phyloP scores from a whole-genome alignment of 768 basidiomycete species.

The Russula vinacea region DNA sequence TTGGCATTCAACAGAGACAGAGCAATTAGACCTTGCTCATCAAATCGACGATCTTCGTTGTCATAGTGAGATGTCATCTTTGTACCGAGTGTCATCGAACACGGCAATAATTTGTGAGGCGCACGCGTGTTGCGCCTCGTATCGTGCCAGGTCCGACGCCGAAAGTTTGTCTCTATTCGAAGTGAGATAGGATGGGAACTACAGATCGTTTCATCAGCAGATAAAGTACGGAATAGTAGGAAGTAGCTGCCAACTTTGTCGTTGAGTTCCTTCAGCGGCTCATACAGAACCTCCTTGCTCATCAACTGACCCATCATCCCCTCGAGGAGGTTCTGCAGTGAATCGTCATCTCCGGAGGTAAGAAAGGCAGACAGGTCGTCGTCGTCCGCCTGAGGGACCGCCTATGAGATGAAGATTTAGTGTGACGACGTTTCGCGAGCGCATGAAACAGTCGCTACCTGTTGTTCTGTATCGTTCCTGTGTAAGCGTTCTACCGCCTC shows the following conservation, averaged over 20 bases:
- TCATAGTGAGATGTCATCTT: conserved; percentile 50
- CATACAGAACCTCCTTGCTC: conserved; percentile 81
- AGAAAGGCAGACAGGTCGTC: conserved; percentile 53
- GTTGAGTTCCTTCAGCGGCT: conserved; percentile 76
- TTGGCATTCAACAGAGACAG: neutral
- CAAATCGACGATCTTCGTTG: conserved; percentile 54
- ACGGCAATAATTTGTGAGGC: conserved; percentile 57
- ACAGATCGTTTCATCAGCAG: conserved; percentile 1
- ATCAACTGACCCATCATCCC: conserved; percentile 78
- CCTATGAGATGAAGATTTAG: conserved; percentile 23
- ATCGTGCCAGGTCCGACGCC: conserved; percentile 58
- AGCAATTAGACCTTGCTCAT: conserved; percentile 64
- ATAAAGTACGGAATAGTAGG: neutral
- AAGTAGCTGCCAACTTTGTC: conserved; percentile 51
- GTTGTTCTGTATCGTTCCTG: conserved; percentile 56
- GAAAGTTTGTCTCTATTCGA: conserved; percentile 54
- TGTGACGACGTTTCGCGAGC: conserved; percentile 11
- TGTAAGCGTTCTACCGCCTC: conserved; percentile 73
- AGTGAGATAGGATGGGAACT: conserved; percentile 78
- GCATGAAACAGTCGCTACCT: conserved; percentile 37
- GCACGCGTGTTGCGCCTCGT: conserved; percentile 55
- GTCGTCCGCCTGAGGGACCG: conserved; percentile 36
- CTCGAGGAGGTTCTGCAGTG: conserved; percentile 68
- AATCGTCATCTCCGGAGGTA: conserved; percentile 42
- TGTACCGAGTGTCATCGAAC: conserved; percentile 62